Conservation (phyloP, 805 yeast species). For the Blastobotrys attinorum region DNA sequence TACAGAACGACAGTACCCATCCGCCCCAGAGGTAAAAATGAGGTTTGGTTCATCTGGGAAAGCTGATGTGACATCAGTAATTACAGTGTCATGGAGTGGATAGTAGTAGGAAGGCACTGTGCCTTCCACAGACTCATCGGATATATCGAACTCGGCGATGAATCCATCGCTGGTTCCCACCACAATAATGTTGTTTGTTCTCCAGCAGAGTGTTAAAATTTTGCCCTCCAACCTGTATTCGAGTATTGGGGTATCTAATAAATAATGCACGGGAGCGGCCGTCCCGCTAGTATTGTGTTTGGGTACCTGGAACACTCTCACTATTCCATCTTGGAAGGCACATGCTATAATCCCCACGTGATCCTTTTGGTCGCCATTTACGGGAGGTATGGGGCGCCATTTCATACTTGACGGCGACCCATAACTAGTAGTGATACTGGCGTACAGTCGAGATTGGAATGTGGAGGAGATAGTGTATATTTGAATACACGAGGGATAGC, state of each 20-base stretch:
- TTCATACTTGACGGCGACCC: constrained; percentile 21
- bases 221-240: constrained; percentile 16
- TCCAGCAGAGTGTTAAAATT: constrained; percentile 43
- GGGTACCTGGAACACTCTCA: constrained; percentile 40
- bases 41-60: constrained; percentile 30
- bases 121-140: constrained; percentile 12
- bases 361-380: background rate
- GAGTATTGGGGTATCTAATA: constrained; percentile 8
- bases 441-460: constrained; percentile 19
- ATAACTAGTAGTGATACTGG: constrained; percentile 25
- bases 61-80: constrained; percentile 31
- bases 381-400: constrained; percentile 3
- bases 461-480: constrained; percentile 9
- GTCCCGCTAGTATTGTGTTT: background rate
- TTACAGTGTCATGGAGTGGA: constrained; percentile 34
- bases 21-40: constrained; percentile 34
- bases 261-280: constrained; percentile 1
- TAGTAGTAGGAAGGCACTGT: constrained; percentile 31
- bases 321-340: constrained; percentile 49
- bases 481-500: constrained; percentile 11
- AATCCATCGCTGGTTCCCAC: constrained; percentile 55
- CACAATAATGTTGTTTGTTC: constrained; percentile 37
- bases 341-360: constrained; percentile 33
- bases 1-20: constrained; percentile 34
- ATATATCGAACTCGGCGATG: constrained; percentile 47